Evolutionary conservation across 306 rosid species (phyloP).

Genomic region (Cajanus cajan): DNA sequence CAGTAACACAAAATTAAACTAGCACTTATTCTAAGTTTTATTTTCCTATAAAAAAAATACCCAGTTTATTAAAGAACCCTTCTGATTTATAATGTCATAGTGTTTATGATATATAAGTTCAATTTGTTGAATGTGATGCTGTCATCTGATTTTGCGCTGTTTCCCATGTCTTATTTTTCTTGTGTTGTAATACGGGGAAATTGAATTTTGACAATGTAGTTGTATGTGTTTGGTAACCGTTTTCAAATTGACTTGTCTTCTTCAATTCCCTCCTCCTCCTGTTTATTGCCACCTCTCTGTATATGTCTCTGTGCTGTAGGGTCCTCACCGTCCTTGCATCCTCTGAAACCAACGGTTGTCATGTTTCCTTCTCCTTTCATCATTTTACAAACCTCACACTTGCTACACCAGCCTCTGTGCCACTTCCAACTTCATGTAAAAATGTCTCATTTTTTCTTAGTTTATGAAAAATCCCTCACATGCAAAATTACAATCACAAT

Average conservation of each 20-base stretch:
- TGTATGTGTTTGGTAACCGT: conserved; percentile 40
- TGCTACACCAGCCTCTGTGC: neutral
- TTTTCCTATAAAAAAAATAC: neutral
- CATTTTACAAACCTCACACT: conserved; percentile 38
- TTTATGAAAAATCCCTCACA: neutral
- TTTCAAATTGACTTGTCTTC: conserved; percentile 56
- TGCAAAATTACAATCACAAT: neutral
- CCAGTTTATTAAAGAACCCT: neutral
- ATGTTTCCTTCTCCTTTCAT: conserved; percentile 40
- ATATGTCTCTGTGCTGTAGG: conserved; percentile 43
- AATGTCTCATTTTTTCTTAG: neutral
- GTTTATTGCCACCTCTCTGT: conserved; percentile 24
- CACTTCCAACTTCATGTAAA: neutral
- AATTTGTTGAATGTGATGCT: neutral
- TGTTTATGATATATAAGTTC: neutral
- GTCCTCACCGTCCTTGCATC: conserved; percentile 41
- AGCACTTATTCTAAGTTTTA: neutral
- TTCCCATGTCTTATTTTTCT: neutral
- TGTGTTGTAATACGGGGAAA: neutral
- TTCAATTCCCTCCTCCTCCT: conserved; percentile 29
- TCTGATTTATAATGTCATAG: neutral
- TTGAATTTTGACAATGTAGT: conserved; percentile 40
- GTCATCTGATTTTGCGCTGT: neutral
- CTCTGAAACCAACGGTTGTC: conserved; percentile 17
- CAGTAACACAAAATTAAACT: conserved; percentile 16